Base-by-base conservation (phyloP, 805 yeast genomes). In the Kuraishia molischiana region DNA sequence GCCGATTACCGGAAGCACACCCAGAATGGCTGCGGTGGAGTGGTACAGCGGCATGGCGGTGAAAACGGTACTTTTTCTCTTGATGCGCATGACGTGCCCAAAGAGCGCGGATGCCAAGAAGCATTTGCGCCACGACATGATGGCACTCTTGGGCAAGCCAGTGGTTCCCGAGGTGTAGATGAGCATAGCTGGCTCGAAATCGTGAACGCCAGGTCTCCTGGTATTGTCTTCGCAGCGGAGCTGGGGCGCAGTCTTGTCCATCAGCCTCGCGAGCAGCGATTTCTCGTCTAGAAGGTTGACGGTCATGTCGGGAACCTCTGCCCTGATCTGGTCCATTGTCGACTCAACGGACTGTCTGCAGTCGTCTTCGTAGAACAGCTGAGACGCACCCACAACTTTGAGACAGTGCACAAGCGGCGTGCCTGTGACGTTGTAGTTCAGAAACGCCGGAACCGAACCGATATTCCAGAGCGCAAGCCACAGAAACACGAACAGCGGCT, bases 11-110 rank as follows among this genome's bases (percentile, higher is more conserved):
- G 95, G 87, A 51, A 89, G 67, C 4, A 81, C 75, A 10, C 96
- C 96, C 38, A 89, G 61, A 58, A 86, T 70, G 0, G 95, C 83
- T 3, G 96, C 97, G 0, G 97, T 89, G 1, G 95, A 85, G 57
- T 89, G 97, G 54, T 90, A 89, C 42, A 90, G 64, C 2, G 97
- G 97, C 97, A 89, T 89, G 1, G 95, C 85, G 0, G 95, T 85
- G 61, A 82, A 83, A 8, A 85, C 78, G 10, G 69, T 72, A 13
- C 83, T 74, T 3, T 62, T 53, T 4, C 56, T 43, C n/a, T 62
- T 56, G 46, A 85, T 66, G 41, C 76, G 70, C 62, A 82, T 71
- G 31, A 85, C 79, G 44, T 69, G 69, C 1, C 85, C 85, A 52
- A 85, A 87, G 19, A 85, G 53, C 2, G 68, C 58, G 1, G 85